Conservation (phyloP, 768 basidiomycete genomes). For the Roridomyces roridus region DNA sequence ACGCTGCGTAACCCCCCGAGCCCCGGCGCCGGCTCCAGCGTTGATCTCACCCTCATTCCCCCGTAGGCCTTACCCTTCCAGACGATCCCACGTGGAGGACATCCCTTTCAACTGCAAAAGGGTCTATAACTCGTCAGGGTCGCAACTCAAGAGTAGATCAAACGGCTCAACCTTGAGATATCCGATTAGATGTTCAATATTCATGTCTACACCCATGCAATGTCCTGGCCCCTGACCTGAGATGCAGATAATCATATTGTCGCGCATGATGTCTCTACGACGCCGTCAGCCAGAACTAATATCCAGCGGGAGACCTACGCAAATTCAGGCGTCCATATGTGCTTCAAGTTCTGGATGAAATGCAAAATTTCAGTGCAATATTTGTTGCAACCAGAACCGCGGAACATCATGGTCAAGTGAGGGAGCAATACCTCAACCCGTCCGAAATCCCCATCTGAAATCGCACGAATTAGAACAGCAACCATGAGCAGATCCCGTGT, state of each 20-base stretch:
- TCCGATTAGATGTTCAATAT: conserved; percentile 44
- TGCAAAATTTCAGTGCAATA: conserved; percentile 4
- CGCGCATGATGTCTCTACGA: conserved; percentile 40
- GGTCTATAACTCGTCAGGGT: neutral
- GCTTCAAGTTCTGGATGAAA: conserved; percentile 22
- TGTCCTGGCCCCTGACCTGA: conserved; percentile 37
- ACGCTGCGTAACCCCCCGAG: conserved; percentile 38
- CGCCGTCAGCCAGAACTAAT: neutral
- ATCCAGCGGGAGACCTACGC: conserved; percentile 3
- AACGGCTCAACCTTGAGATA: conserved; percentile 41
- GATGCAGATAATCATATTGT: conserved; percentile 40
- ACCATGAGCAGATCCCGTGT: conserved; percentile 23
- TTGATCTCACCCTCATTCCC: conserved; percentile 40
- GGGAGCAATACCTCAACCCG: conserved; percentile 2
- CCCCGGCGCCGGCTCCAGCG: conserved; percentile 40
- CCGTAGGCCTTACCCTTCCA: conserved; percentile 26
- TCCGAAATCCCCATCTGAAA: conserved; percentile 8
- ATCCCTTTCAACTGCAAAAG: conserved; percentile 36
- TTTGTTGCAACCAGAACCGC: conserved; percentile 1
- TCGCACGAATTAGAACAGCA: conserved; percentile 12
- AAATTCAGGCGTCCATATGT: conserved; percentile 41
- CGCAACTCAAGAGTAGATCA: no score
- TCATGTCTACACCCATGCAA: conserved; percentile 41
- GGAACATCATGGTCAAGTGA: conserved; percentile 7
- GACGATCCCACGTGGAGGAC: conserved; percentile 35